These are phyloP conservation scores for Candida yuanshanica DNA, from an alignment of 805 yeast genomes.

Conservation along the genomic window DNA sequence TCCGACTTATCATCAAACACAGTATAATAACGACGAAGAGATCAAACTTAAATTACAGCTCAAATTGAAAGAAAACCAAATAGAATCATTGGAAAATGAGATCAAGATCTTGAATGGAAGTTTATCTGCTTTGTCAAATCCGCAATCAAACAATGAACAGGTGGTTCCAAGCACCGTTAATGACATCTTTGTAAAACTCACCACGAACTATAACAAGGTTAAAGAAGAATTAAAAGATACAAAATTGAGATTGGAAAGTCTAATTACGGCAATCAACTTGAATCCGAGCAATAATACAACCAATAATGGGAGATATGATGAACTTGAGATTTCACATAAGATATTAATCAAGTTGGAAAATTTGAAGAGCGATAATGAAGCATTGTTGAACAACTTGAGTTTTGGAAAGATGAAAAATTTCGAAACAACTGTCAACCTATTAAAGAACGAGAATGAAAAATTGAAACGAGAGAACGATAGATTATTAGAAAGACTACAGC, in stretches of 20 bases:
- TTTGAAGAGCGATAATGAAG: slow-evolving; percentile 64
- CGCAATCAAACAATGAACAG: slow-evolving; percentile 13
- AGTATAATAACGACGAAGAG: slow-evolving; percentile 13
- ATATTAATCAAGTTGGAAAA: slow-evolving; percentile 55
- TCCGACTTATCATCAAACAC: slow-evolving; percentile 1
- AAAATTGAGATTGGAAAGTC: slow-evolving; percentile 55
- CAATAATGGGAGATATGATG: slow-evolving; percentile 60
- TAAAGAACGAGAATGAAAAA: slow-evolving; percentile 45
- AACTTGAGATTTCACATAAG: slow-evolving; percentile 69
- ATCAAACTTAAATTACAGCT: slow-evolving; percentile 45
- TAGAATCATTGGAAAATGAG: slow-evolving; percentile 41
- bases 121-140: background rate
- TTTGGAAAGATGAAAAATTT: slow-evolving; percentile 72
- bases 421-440: slow-evolving; percentile 59
- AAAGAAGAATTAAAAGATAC: slow-evolving; percentile 53
- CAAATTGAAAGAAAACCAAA: slow-evolving; percentile 48
- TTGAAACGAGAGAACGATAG: slow-evolving; percentile 29
- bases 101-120: slow-evolving; percentile 32
- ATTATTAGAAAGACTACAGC: slow-evolving; percentile 3
- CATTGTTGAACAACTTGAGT: slow-evolving; percentile 62
- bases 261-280: slow-evolving; percentile 49
- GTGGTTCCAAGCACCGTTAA: slow-evolving; percentile 39
- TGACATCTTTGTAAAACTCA: slow-evolving; percentile 42
- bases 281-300: slow-evolving; percentile 44
- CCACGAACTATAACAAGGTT: slow-evolving; percentile 41